Conservation (phyloP, 225 moss, liverwort and hornwort species). For the Marchantia polymorpha region DNA sequence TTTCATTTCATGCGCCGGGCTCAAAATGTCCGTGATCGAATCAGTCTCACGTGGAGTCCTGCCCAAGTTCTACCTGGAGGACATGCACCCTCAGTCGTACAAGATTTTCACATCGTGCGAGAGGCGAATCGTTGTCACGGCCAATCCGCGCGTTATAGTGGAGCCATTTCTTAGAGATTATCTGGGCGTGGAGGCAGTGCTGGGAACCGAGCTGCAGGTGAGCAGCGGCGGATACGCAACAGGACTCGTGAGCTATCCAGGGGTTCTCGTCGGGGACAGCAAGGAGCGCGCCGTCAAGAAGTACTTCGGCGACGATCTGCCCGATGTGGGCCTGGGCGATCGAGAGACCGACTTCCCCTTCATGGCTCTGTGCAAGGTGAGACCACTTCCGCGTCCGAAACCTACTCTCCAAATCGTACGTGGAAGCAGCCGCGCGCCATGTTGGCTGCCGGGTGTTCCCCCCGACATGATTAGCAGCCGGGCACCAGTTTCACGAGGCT, state of each 20-base stretch:
- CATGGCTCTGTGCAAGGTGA: conserved; percentile 69
- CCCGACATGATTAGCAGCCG: background rate
- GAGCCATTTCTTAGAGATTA: conserved; percentile 81
- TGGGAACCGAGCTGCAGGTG: conserved; percentile 63
- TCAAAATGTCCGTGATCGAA: conserved; percentile 60
- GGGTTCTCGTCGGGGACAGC: conserved; percentile 54
- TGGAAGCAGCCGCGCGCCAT: background rate
- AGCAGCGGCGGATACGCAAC: conserved; percentile 57
- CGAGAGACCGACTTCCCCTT: conserved; percentile 59
- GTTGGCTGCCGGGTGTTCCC: background rate
- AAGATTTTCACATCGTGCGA: conserved; percentile 58
- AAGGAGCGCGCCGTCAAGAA: conserved; percentile 63
- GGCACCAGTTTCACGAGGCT: background rate
- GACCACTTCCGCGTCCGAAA: background rate
- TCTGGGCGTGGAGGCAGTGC: conserved; percentile 58
- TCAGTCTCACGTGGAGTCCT: conserved; percentile 73
- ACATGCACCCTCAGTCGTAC: conserved; percentile 67
- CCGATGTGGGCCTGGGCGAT: conserved; percentile 70
- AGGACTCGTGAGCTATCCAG: conserved; percentile 50
- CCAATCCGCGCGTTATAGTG: conserved; percentile 73
- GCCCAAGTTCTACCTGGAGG: conserved; percentile 83
- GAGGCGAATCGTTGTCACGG: conserved; percentile 73
- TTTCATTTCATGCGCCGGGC: conserved; percentile 56
- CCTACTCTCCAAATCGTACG: background rate
- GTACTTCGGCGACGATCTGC: conserved; percentile 52